Percentiles rank a stretch among this genome's conserved stretches.
These are phyloP conservation scores for Scleromitrula shiraiana DNA, from an alignment of 2,329 filamentous ascomycete species.

Conservation along the genomic window DNA sequence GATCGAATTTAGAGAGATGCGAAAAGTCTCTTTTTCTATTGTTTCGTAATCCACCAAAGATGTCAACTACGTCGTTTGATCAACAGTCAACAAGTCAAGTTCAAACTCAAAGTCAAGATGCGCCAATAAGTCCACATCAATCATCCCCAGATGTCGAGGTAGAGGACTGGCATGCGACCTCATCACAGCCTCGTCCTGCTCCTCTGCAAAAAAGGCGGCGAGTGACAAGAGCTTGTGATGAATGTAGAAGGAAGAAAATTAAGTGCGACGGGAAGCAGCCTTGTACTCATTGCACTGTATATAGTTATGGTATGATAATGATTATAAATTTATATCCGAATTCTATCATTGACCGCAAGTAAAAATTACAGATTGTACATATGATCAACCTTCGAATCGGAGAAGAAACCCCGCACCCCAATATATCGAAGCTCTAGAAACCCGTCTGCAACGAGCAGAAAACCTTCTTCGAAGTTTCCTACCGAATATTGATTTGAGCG, in stretches of 20 bases:
- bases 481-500: slow-evolving; percentile 64
- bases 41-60: slow-evolving; percentile 3
- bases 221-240: slow-evolving; percentile 74
- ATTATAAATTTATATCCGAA: neutral
- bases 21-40: neutral
- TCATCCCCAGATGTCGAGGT: slow-evolving; percentile 9
- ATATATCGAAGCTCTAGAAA: slow-evolving; percentile 65
- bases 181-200: slow-evolving; percentile 4
- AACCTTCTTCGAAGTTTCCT: slow-evolving; percentile 53
- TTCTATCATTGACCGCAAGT: slow-evolving; percentile 8
- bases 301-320: slow-evolving; percentile 75
- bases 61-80: slow-evolving; percentile 15
- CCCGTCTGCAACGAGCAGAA: slow-evolving; percentile 61
- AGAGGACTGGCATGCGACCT: slow-evolving; percentile 2
- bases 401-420: slow-evolving; percentile 64
- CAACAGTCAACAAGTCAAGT: slow-evolving; percentile 8
- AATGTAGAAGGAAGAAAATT: slow-evolving; percentile 79
- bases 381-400: slow-evolving; percentile 70
- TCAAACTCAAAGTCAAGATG: neutral
- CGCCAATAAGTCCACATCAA: slow-evolving; percentile 5
- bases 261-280: slow-evolving; percentile 80
- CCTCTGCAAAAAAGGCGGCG: slow-evolving; percentile 53
- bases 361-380: slow-evolving; percentile 57
- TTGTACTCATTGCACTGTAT: slow-evolving; percentile 93
- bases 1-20: neutral